Evolutionary conservation across 495 filamentous ascomycete genomes (phyloP).

Genomic region (Aspergillus saccharolyticus): DNA sequence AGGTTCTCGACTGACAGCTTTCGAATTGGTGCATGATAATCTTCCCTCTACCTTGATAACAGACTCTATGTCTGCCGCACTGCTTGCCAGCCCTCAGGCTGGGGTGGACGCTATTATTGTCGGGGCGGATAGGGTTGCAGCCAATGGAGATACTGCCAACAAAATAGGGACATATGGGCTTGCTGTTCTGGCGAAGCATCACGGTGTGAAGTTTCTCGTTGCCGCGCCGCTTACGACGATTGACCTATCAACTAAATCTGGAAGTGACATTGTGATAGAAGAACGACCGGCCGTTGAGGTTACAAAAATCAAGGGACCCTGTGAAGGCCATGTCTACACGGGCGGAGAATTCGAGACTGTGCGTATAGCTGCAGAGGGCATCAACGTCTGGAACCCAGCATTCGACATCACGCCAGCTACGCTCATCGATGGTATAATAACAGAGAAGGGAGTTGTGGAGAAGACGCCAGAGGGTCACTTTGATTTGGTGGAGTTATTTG

Average conservation of each 20-base stretch:
- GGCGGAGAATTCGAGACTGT: conserved; percentile 61
- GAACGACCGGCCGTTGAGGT: conserved; percentile 74
- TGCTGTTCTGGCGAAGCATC: conserved; percentile 77
- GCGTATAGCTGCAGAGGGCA: conserved; percentile 73
- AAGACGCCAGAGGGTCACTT: conserved; percentile 72
- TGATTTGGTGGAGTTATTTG: conserved; percentile 57
- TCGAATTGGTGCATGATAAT: conserved; percentile 86
- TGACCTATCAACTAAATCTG: conserved; percentile 72
- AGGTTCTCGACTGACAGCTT: conserved; percentile 89
- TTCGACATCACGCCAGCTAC: conserved; percentile 88
- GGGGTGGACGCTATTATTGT: conserved; percentile 84
- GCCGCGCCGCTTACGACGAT: conserved; percentile 93
- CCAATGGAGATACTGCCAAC: conserved; percentile 96
- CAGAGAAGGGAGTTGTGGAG: conserved; percentile 82
- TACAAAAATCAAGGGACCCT: conserved; percentile 71
- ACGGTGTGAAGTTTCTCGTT: conserved; percentile 90
- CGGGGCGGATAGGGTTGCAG: conserved; percentile 89
- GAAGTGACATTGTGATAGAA: conserved; percentile 79
- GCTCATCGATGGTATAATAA: conserved; percentile 90
- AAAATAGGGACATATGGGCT: conserved; percentile 97
- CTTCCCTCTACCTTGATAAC: conserved; percentile 93
- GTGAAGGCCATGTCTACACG: conserved; percentile 42
- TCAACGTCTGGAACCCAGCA: conserved; percentile 89
- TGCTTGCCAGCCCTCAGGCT: conserved; percentile 58
- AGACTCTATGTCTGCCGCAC: conserved; percentile 89